Conservation (phyloP, 2,329 filamentous ascomycete species). For the Cladobotryum mycophilum region DNA sequence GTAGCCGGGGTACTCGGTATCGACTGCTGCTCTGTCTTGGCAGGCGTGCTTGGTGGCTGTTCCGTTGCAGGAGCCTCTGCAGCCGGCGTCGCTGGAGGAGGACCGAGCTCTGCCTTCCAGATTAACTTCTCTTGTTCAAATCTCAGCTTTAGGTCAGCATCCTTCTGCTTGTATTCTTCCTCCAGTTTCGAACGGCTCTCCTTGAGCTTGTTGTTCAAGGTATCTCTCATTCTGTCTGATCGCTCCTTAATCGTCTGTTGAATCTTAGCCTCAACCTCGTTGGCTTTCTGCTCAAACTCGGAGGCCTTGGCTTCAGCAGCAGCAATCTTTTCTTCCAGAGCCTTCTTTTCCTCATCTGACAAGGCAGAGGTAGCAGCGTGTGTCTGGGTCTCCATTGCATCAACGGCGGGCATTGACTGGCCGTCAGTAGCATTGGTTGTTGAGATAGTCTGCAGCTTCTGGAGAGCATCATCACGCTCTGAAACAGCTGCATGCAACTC, state of each 20-base stretch:
- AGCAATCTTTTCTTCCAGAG: conserved; percentile 56
- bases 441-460: conserved; percentile 25
- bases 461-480: conserved; percentile 57
- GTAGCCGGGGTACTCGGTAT: conserved; percentile 31
- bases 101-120: conserved; percentile 48
- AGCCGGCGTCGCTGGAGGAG: conserved; percentile 19
- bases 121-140: conserved; percentile 60
- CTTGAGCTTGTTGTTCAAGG: conserved; percentile 62
- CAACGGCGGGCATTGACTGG: not conserved
- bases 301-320: conserved; percentile 55
- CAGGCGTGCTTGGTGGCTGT: conserved; percentile 31
- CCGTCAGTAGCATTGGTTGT: conserved; percentile 3
- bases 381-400: conserved; percentile 4
- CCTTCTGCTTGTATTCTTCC: conserved; percentile 48
- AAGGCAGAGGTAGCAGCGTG: conserved; percentile 26
- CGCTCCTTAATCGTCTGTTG: conserved; percentile 56
- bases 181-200: conserved; percentile 53
- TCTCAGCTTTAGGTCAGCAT: conserved; percentile 46
- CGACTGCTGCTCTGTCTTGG: conserved; percentile 30
- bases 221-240: conserved; percentile 62
- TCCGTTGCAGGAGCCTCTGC: conserved; percentile 19
- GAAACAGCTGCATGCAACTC: conserved; percentile 58
- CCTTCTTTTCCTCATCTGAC: conserved; percentile 53
- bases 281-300: conserved; percentile 58
- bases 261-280: conserved; percentile 58